Conservation (phyloP, 305 asterid genomes). For the Fraxinus dipetala region DNA sequence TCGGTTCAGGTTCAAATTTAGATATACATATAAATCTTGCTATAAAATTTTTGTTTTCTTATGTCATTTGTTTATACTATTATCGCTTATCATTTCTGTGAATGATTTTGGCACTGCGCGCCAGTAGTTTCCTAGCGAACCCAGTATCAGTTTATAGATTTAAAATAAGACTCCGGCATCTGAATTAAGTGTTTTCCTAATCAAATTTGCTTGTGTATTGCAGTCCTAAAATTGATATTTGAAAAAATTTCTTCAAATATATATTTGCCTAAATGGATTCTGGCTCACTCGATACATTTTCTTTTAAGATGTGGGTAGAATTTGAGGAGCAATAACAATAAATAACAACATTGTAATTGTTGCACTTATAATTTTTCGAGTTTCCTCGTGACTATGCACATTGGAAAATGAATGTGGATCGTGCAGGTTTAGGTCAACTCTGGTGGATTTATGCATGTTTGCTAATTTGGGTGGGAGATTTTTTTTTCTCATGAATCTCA, state of each 20-base stretch:
- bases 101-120: too few species aligned
- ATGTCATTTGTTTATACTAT: too few species aligned
- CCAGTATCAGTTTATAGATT: neutral
- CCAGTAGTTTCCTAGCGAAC: neutral
- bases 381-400: neutral
- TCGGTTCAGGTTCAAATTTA: constrained; percentile 23
- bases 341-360: too few species aligned
- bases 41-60: too few species aligned
- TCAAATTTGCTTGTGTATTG: neutral
- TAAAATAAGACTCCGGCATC: neutral
- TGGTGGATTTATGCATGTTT: neutral
- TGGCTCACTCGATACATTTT: neutral
- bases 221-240: neutral
- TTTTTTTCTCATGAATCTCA: neutral
- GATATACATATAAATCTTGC: neutral
- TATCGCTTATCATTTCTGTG: too few species aligned
- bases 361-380: neutral
- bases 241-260: neutral
- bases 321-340: too few species aligned
- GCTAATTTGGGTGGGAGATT: neutral
- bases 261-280: neutral
- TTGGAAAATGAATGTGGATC: neutral
- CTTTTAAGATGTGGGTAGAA: neutral
- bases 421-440: neutral
- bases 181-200: too few species aligned